Conservation (phyloP, 768 basidiomycete genomes). For the Leccinum aurantiacum region DNA sequence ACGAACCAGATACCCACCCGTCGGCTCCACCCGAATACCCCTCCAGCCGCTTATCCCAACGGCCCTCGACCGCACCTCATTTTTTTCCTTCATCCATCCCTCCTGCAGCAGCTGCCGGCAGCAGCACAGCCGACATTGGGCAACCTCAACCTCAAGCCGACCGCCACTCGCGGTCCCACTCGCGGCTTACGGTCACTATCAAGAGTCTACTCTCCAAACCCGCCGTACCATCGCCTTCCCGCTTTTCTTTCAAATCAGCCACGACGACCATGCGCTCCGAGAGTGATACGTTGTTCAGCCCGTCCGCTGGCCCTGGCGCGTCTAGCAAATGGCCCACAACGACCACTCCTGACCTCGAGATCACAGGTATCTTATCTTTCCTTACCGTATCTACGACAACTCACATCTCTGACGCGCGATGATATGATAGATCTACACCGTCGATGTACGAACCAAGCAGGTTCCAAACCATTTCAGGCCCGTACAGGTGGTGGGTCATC, state of each 20-base stretch:
- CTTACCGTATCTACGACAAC: constrained; percentile 4
- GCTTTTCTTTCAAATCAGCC: constrained; percentile 22
- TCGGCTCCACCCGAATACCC: constrained; percentile 5
- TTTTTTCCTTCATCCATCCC: background rate
- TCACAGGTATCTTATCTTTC: background rate
- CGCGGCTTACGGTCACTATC: constrained; percentile 29
- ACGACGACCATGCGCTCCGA: constrained; percentile 8
- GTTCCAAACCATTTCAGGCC: constrained; percentile 6
- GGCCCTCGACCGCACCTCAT: constrained; percentile 22
- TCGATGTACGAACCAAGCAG: constrained; percentile 21
- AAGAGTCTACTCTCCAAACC: constrained; percentile 40
- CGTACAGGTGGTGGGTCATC: background rate
- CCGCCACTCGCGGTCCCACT: constrained; percentile 13
- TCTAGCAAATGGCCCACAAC: background rate
- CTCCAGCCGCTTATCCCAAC: constrained; percentile 1
- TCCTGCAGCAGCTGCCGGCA: background rate
- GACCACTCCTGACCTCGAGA: background rate
- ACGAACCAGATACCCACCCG: constrained; percentile 21
- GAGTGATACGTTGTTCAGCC: constrained; percentile 8
- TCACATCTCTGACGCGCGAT: background rate
- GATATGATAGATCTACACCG: constrained; percentile 16
- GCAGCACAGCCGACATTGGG: too few relatives aligned
- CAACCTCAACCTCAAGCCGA: background rate
- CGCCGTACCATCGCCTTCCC: constrained; percentile 22
- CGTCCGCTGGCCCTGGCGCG: constrained; percentile 8